Conservation (phyloP, 805 yeast species). For the Saturnispora hagleri region DNA sequence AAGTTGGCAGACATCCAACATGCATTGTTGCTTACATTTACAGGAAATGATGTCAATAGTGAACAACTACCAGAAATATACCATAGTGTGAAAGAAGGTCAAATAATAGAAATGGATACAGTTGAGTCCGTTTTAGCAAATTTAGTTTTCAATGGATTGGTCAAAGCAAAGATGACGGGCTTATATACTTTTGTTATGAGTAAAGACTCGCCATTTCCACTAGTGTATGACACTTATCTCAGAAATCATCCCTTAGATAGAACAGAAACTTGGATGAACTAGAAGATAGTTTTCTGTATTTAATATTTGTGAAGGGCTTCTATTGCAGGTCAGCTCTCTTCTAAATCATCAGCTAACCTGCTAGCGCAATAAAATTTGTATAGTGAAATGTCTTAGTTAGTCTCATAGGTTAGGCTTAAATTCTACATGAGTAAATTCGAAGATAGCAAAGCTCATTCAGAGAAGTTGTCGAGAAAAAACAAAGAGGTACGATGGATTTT, state of each 20-base stretch:
- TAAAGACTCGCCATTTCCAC: constrained; percentile 25
- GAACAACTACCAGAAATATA: constrained; percentile 13
- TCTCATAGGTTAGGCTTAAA: no score
- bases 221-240: constrained; percentile 15
- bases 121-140: constrained; percentile 43
- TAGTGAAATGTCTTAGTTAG: no score
- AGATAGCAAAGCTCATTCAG: no score
- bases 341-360: not conserved
- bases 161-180: constrained; percentile 41
- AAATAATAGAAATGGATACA: constrained; percentile 15
- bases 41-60: not conserved
- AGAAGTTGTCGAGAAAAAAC: not conserved
- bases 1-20: constrained; percentile 16
- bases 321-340: no score
- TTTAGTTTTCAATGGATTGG: constrained; percentile 43
- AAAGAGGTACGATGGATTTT: not conserved
- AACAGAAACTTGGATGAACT: constrained; percentile 25
- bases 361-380: not conserved
- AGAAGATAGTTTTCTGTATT: not conserved
- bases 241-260: constrained; percentile 16
- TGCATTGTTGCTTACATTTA: constrained; percentile 20
- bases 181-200: constrained; percentile 21
- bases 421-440: not conserved
- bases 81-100: constrained; percentile 6
- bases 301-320: not conserved